These are phyloP conservation scores for Porodaedalea pini DNA, from an alignment of 1,284 basidiomycete species.

Conservation along the genomic window DNA sequence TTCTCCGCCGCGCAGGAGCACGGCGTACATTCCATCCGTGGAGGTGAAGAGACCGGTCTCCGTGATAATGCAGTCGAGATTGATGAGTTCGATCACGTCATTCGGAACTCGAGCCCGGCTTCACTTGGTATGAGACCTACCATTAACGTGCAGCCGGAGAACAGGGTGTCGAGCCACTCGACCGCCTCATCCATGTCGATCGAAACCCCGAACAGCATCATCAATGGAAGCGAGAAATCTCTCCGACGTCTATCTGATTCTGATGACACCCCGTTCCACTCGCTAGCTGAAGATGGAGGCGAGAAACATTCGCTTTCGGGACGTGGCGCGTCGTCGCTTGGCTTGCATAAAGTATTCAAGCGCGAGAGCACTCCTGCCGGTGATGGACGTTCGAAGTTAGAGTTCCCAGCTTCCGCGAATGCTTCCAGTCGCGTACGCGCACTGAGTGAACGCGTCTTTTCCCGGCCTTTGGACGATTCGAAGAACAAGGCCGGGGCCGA, in stretches of 20 bases:
- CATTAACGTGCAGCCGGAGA: neutral
- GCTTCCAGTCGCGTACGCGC: constrained; percentile 47
- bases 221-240: constrained; percentile 9
- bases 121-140: neutral
- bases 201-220: constrained; percentile 17
- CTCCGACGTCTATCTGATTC: constrained; percentile 8
- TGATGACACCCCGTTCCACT: constrained; percentile 14
- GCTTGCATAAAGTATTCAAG: constrained; percentile 15
- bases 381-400: constrained; percentile 28
- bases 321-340: constrained; percentile 14
- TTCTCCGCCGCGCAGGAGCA: constrained; percentile 40
- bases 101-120: neutral
- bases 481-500: constrained; percentile 42
- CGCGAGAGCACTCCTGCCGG: constrained; percentile 20
- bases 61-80: constrained; percentile 44
- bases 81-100: constrained; percentile 32
- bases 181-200: constrained; percentile 15
- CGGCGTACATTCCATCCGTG: constrained; percentile 46
- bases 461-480: constrained; percentile 18
- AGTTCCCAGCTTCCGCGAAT: constrained; percentile 24
- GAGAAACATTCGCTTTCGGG: constrained; percentile 9
- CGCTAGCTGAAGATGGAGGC: constrained; percentile 7
- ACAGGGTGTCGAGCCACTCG: constrained; percentile 15
- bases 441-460: constrained; percentile 58
- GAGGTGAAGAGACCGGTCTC: constrained; percentile 39